Percentiles rank a stretch among this genome's conserved stretches.
phyloP scores from a whole-genome alignment of 208 protist species.

The Acanthamoeba royreba region DNA sequence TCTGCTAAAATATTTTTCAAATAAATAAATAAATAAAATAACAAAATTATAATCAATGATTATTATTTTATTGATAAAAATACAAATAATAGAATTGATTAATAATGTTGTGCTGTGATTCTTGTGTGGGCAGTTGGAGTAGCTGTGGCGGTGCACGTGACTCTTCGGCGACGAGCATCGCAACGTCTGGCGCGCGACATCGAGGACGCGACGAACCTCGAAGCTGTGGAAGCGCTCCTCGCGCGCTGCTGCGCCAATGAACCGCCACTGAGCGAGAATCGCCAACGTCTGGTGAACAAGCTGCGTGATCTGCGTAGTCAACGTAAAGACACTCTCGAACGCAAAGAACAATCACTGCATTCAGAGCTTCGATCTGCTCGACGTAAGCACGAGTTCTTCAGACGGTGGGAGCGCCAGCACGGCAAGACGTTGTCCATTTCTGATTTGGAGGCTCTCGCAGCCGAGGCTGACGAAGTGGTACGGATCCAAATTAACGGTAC shows the following conservation, averaged over 20 bases:
- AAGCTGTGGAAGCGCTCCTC: not conserved
- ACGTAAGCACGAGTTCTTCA: not conserved
- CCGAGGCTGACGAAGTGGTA: not conserved
- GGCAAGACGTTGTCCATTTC: not conserved
- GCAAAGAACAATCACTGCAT: not conserved
- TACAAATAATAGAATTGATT: no score
- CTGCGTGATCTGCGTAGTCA: not conserved
- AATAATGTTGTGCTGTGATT: no score
- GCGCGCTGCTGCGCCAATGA: no score
- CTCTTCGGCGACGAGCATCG: not conserved
- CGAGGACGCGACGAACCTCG: not conserved
- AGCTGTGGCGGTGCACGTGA: not conserved
- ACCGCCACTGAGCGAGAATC: not conserved
- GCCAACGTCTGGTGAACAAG: no score
- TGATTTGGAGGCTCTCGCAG: not conserved
- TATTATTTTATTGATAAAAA: no score
- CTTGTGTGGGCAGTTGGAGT: not conserved
- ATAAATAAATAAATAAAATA: no score
- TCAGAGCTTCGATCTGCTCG: no score
- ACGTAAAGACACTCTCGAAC: not conserved
- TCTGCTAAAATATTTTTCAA: no score
- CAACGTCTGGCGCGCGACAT: not conserved
- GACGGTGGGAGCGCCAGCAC: not conserved
- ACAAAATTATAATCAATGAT: no score
- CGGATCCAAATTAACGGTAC: not conserved